Evolutionary conservation across 768 basidiomycete species (phyloP), one percentile per base, ranked within the genome.

Genomic region (Xerocomus potaroensis): DNA sequence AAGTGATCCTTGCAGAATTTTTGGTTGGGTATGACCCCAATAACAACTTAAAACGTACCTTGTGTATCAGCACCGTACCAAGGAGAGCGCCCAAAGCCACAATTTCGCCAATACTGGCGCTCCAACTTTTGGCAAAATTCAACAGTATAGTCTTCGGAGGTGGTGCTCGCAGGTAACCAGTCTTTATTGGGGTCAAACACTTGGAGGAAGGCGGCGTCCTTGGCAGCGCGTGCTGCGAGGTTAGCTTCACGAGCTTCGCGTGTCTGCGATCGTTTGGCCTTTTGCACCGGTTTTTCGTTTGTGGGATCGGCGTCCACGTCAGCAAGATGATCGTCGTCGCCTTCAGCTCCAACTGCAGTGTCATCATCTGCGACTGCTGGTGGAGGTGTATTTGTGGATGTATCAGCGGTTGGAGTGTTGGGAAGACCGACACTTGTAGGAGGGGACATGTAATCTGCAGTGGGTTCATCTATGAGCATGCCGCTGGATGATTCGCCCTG

Each of bases 1-100:
- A 3, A 88, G 62, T 0, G 82, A 83, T 10, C 84, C 80, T 82
- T 45, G 15, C 40, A 4, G 16, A 26, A 33, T 8, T 18, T 21
- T 48, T 50, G 43, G 45, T 42, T 2, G 14, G 1, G 1, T 2
- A 42, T 43, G 18, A 11, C 9, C 6, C 3, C 15, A 29, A 26
- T 1, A 12, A 40, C 21, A 5, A 38, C 24, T 9, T 8, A 45
- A 23, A 54, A 70, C 79, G 51, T 42, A 86, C 93, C 95, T 72
- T 86, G 81, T 51, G 91, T 85, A 65, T 99, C 96, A 4, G 96
- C 96, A 16, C 95, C 96, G 66, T 99, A 99, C 94, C 91, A 95
- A 3, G 94, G 82, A n/a, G 93, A 76, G 52, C 84, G 87, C 4
- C 91, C 90, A 4, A 95, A 65, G 0, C 91, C 84, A 65, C 91